phyloP scores from a whole-genome alignment of 352 stramenopile genomes.

The Phytophthora pluvialis region DNA sequence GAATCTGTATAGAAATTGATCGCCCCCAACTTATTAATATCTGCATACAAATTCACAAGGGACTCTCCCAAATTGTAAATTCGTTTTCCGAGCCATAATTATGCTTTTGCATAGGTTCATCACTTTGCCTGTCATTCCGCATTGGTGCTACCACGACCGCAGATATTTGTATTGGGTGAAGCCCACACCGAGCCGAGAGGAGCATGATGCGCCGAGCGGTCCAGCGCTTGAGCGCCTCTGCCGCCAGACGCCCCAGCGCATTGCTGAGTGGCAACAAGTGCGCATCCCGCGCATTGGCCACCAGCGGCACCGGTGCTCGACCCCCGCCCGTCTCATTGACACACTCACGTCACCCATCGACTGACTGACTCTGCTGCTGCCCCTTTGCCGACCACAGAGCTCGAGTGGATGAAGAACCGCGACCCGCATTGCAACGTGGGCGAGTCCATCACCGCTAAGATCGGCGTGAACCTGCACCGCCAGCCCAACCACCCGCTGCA shows the following conservation, averaged over 20 bases:
- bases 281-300: conserved; percentile 14
- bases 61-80: too few relatives aligned
- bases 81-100: too few relatives aligned
- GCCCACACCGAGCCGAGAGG: not conserved
- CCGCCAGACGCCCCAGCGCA: conserved; percentile 9
- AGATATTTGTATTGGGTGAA: conserved; percentile 1
- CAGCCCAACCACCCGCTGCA: conserved; percentile 89
- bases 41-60: too few relatives aligned
- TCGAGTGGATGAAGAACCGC: conserved; percentile 81
- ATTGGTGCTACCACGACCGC: conserved; percentile 4
- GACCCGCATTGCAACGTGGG: conserved; percentile 91
- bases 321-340: conserved; percentile 10
- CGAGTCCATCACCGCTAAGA: conserved; percentile 86
- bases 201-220: conserved; percentile 33
- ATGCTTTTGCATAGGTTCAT: too few relatives aligned
- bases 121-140: too few relatives aligned
- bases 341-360: not conserved
- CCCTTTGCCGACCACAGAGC: conserved; percentile 34
- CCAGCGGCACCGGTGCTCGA: conserved; percentile 11
- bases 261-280: conserved; percentile 8
- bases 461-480: conserved; percentile 89
- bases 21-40: not conserved
- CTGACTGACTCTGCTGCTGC: not conserved
- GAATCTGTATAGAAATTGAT: not conserved
- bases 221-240: conserved; percentile 8